Evolutionary conservation across 2,329 filamentous ascomycete species (phyloP).

Genomic region (Leptosphaerulina australis): DNA sequence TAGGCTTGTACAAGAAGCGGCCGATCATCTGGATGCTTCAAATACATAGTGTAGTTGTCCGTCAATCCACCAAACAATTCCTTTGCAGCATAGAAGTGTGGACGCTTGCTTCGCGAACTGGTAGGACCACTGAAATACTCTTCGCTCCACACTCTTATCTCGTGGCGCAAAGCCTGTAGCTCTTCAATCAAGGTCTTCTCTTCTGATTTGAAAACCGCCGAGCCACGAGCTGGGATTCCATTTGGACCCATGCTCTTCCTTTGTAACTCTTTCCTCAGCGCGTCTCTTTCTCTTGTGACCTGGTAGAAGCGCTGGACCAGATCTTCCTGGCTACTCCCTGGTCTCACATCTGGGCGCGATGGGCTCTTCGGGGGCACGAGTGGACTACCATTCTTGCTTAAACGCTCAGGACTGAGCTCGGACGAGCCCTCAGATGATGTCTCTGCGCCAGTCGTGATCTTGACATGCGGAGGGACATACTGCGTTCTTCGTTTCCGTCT

Average conservation of each 20-base stretch:
- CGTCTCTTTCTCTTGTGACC: constrained; percentile 47
- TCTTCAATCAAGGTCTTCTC: constrained; percentile 47
- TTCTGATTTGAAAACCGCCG: constrained; percentile 43
- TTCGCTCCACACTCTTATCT: constrained; percentile 45
- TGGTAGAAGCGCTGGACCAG: constrained; percentile 47
- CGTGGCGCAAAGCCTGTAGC: constrained; percentile 41
- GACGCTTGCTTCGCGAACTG: constrained; percentile 37
- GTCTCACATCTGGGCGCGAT: constrained; percentile 40
- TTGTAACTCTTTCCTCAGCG: constrained; percentile 45
- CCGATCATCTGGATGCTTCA: constrained; percentile 40
- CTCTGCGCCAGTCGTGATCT: constrained; percentile 30
- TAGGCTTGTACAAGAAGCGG: constrained; percentile 47
- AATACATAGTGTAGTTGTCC: constrained; percentile 43
- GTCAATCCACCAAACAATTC: constrained; percentile 44
- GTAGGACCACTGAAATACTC: constrained; percentile 43
- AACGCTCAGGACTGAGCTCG: constrained; percentile 29
- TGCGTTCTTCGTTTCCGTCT: constrained; percentile 36
- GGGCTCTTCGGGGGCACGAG: constrained; percentile 46
- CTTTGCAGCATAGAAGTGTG: constrained; percentile 39
- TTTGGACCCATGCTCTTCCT: constrained; percentile 41
- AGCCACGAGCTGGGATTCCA: constrained; percentile 34
- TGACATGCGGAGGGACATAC: constrained; percentile 39
- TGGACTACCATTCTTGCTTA: constrained; percentile 32
- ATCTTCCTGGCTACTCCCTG: constrained; percentile 46
- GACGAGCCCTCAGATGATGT: constrained; percentile 35